Base-by-base conservation (phyloP, 345 rosid genomes). In the Populus pruinosa region DNA sequence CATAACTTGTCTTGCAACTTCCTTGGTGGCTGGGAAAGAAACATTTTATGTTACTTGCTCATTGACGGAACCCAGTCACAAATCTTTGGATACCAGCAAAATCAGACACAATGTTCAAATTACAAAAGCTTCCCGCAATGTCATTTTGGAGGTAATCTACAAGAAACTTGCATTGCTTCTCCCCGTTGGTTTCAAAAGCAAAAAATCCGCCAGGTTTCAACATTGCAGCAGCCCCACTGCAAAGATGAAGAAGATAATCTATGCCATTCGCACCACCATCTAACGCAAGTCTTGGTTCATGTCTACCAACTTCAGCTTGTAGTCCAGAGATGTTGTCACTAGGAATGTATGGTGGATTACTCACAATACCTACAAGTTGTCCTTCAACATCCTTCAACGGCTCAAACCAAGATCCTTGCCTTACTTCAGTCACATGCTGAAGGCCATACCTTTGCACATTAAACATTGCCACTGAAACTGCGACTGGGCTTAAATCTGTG, bases 331-430 rank as follows among this genome's bases (percentile, higher is more conserved):
- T 86, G 76, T 91, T 70, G 14, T 69, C 82, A 72, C 92, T 91
- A 0, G 99, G 99, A 84, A 93, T 89, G 81, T 93, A 96, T 6
- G 99, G 98, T 38, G 97, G 96, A 69, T 96, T 96, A 81, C 99
- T 92, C 74, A 93, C 88, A 77, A 93, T 4, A 74, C 98, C 99
- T 38, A 89, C 86, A 76, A 96, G 87, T 69, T 88, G 82, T 70
- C 93, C 96, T 82, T 88, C 84, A 35, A 91, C 36, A 69, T 87
- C 92, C 77, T 84, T 87, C 76, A 95, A 76, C 20, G 96, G 93
- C 73, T 89, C 92, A 82, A 90, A 89, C 97, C 98, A 95, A 79
- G 91, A 92, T 53, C 99, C 98, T 87, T 89, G 81, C 62, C 89
- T 86, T 44, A 93, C 80, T 81, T 89, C 94, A 69, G 69, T 55